A percentile compares a stretch with the other conserved stretches of the same genome.
phyloP scores from a whole-genome alignment of 768 basidiomycete species.

The Cystofilobasidium ferigula region DNA sequence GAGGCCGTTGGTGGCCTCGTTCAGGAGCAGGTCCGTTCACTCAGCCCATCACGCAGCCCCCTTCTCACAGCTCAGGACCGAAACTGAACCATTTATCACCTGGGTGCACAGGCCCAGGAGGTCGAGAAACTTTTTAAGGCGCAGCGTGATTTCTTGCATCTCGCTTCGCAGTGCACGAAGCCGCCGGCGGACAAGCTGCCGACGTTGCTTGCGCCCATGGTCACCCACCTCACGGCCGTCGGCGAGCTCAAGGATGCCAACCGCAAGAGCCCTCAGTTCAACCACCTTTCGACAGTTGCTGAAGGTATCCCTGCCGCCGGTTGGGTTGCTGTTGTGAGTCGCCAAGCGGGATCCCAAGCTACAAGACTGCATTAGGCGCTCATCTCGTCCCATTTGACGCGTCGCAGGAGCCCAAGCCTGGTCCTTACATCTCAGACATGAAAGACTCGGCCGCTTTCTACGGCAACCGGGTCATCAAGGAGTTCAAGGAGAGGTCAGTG shows the following conservation, averaged over 20 bases:
- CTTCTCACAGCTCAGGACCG: not conserved
- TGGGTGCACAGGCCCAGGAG: slow-evolving; percentile 50
- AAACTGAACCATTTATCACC: not conserved
- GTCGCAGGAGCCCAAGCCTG: slow-evolving; percentile 65
- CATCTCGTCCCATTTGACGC: too few relatives aligned
- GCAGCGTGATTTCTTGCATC: slow-evolving; percentile 56
- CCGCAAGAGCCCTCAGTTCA: slow-evolving; percentile 64
- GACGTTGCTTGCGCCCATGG: slow-evolving; percentile 55
- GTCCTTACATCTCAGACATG: slow-evolving; percentile 62
- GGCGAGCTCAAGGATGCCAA: slow-evolving; percentile 71
- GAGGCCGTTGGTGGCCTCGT: slow-evolving; percentile 60
- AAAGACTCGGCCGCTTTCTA: slow-evolving; percentile 82
- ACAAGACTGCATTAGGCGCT: too few relatives aligned
- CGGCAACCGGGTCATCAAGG: slow-evolving; percentile 77
- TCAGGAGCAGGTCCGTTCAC: slow-evolving; percentile 58
- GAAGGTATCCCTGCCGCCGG: slow-evolving; percentile 72
- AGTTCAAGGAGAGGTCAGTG: slow-evolving; percentile 79
- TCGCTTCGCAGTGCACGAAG: slow-evolving; percentile 64
- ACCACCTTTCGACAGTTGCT: slow-evolving; percentile 66
- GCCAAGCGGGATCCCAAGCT: too few relatives aligned
- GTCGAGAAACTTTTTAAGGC: slow-evolving; percentile 57
- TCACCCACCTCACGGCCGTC: slow-evolving; percentile 60
- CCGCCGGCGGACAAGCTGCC: slow-evolving; percentile 55
- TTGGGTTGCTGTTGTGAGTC: slow-evolving; percentile 74
- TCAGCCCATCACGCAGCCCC: slow-evolving; percentile 8